Percentiles rank a stretch among this genome's conserved stretches.
phyloP scores from a whole-genome alignment of 306 rosid genomes.

The Casuarina cunninghamiana region DNA sequence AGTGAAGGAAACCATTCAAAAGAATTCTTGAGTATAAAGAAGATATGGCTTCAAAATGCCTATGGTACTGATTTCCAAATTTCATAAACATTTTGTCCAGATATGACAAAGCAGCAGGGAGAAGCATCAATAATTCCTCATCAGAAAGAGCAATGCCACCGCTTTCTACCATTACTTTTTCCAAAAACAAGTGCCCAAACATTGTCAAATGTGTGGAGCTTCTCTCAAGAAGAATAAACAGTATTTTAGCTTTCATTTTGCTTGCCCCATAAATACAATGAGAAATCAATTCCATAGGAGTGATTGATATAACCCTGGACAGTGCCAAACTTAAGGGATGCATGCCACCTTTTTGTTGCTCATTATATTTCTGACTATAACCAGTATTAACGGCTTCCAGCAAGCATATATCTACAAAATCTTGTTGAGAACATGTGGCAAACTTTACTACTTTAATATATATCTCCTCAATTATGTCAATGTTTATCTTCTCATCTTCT shows the following conservation, averaged over 20 bases:
- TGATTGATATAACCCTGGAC: slow-evolving; percentile 53
- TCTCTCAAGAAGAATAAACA: slow-evolving; percentile 62
- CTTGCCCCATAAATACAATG: slow-evolving; percentile 50
- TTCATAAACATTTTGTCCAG: slow-evolving; percentile 49
- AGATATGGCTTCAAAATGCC: slow-evolving; percentile 43
- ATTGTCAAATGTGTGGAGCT: slow-evolving; percentile 73
- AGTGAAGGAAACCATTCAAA: slow-evolving; percentile 58
- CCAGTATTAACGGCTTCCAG: slow-evolving; percentile 61
- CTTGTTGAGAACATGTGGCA: slow-evolving; percentile 46
- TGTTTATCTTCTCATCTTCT: slow-evolving; percentile 36
- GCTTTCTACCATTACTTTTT: slow-evolving; percentile 31
- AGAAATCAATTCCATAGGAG: slow-evolving; percentile 58
- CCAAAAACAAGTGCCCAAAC: slow-evolving; percentile 66
- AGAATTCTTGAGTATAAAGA: slow-evolving; percentile 62
- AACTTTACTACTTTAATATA: slow-evolving; percentile 46
- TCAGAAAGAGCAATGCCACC: slow-evolving; percentile 46
- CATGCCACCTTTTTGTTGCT: slow-evolving; percentile 31
- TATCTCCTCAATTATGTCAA: slow-evolving; percentile 58
- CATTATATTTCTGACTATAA: slow-evolving; percentile 48
- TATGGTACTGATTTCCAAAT: slow-evolving; percentile 39
- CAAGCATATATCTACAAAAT: slow-evolving; percentile 65
- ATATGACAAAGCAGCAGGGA: slow-evolving; percentile 68
- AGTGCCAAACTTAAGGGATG: slow-evolving; percentile 56
- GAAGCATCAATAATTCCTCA: slow-evolving; percentile 65
- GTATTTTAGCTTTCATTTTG: slow-evolving; percentile 55